Evolutionary conservation across 495 filamentous ascomycete genomes (phyloP).

Genomic region (Trichoderma asperelloides): DNA sequence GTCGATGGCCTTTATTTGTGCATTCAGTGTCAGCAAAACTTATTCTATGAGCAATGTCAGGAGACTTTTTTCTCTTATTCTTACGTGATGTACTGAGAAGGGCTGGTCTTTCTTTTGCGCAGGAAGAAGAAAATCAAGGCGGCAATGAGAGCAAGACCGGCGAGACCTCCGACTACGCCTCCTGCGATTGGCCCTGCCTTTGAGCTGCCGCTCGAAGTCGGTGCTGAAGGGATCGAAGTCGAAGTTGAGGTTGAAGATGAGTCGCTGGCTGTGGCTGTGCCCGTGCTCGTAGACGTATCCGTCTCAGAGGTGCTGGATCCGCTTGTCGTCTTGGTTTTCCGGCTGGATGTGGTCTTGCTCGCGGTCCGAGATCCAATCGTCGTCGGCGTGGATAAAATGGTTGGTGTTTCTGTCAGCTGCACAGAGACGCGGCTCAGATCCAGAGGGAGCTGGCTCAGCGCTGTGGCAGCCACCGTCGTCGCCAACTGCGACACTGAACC

Average conservation of each 20-base stretch:
- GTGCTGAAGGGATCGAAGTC: conserved; percentile 12
- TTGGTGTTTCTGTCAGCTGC: conserved; percentile 24
- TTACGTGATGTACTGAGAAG: conserved; percentile 29
- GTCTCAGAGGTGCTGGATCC: conserved; percentile 15
- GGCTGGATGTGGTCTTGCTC: conserved; percentile 14
- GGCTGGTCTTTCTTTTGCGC: conserved; percentile 26
- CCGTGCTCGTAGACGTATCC: conserved; percentile 14
- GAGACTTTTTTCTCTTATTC: not conserved
- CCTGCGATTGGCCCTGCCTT: conserved; percentile 35
- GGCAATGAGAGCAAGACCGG: conserved; percentile 23
- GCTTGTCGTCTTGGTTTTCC: not conserved
- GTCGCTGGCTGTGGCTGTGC: conserved; percentile 13
- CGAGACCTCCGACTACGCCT: conserved; percentile 32
- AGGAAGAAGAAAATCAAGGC: conserved; percentile 21
- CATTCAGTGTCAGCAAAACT: not conserved
- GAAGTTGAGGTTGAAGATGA: conserved; percentile 14
- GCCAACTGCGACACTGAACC: conserved; percentile 34
- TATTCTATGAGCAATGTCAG: not conserved
- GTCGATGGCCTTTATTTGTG: not conserved
- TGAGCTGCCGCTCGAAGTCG: conserved; percentile 8
- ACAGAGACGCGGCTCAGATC: conserved; percentile 18
- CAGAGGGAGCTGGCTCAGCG: conserved; percentile 18
- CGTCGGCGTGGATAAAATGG: conserved; percentile 26
- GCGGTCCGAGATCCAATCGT: conserved; percentile 21
- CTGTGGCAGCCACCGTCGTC: conserved; percentile 30